Conservation (phyloP, 768 basidiomycete species). For the Neoboletus brunneissimus region DNA sequence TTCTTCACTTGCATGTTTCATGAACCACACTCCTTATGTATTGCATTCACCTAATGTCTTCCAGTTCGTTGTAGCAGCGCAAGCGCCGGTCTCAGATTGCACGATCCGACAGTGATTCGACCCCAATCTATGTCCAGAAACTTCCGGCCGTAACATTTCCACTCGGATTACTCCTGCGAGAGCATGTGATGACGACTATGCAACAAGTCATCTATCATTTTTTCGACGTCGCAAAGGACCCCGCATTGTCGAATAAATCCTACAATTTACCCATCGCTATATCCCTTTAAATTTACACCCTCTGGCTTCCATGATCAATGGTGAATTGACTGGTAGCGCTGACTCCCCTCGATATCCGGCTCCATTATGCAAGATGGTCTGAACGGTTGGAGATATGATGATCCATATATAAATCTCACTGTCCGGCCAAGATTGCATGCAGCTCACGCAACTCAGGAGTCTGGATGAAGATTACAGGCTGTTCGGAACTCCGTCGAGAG, state of each 20-base stretch:
- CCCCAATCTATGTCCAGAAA: not conserved
- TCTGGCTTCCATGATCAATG: not conserved
- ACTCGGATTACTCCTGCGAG: not conserved
- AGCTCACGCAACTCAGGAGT: not conserved
- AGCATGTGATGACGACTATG: not conserved
- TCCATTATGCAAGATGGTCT: not conserved
- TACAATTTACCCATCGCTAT: not conserved
- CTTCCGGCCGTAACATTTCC: not conserved
- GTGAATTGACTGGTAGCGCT: not conserved
- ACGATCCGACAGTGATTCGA: not conserved
- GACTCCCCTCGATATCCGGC: not conserved
- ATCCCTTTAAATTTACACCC: not conserved
- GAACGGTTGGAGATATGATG: not conserved
- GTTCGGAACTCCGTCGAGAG: not conserved
- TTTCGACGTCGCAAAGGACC: not conserved
- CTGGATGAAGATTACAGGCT: not conserved
- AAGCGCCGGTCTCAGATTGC: not conserved
- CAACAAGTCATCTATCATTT: not conserved
- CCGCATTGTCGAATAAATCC: not conserved
- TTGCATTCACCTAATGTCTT: not conserved
- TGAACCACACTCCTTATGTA: not conserved
- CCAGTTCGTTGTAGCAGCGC: not conserved
- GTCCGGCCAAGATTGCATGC: not conserved
- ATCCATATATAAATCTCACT: too few relatives aligned
- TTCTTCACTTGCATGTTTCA: not conserved